Conservation (phyloP, 805 yeast species). For the Zygosaccharomyces bailii region DNA sequence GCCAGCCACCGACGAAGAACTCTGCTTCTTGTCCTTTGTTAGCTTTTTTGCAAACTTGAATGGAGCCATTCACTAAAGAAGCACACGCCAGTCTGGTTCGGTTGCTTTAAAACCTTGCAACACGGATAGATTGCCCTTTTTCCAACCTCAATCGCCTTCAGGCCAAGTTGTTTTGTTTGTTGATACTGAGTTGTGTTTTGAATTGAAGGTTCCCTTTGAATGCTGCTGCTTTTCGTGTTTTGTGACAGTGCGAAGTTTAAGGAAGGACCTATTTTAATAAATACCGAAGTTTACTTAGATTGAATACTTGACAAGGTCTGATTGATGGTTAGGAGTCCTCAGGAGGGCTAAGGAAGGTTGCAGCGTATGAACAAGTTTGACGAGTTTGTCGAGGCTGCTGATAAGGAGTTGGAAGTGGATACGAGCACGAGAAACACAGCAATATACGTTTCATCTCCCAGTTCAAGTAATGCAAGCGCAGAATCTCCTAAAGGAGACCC, state of each 20-base stretch:
- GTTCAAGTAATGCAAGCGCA: slow-evolving; percentile 10
- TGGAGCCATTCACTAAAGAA: slow-evolving; percentile 44
- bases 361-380: slow-evolving; percentile 34
- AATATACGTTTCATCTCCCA: slow-evolving; percentile 16
- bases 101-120: background rate
- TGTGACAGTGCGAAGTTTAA: background rate
- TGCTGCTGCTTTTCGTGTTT: background rate
- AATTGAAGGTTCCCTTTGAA: slow-evolving; percentile 1
- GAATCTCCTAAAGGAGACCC: slow-evolving; percentile 9
- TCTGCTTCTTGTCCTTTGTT: slow-evolving; percentile 31
- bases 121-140: background rate
- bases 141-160: background rate
- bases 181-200: background rate
- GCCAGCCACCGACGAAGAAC: slow-evolving; percentile 7
- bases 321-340: slow-evolving; percentile 1
- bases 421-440: slow-evolving; percentile 31
- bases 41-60: slow-evolving; percentile 55
- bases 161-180: background rate
- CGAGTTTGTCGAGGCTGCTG: slow-evolving; percentile 38
- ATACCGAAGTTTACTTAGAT: background rate
- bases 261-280: background rate
- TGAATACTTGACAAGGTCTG: background rate
- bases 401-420: slow-evolving; percentile 35
- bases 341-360: background rate
- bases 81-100: background rate